Evolutionary conservation across 495 filamentous ascomycete species (phyloP), one percentile per base, ranked within the genome.

Genomic region (Penicillium desertorum): DNA sequence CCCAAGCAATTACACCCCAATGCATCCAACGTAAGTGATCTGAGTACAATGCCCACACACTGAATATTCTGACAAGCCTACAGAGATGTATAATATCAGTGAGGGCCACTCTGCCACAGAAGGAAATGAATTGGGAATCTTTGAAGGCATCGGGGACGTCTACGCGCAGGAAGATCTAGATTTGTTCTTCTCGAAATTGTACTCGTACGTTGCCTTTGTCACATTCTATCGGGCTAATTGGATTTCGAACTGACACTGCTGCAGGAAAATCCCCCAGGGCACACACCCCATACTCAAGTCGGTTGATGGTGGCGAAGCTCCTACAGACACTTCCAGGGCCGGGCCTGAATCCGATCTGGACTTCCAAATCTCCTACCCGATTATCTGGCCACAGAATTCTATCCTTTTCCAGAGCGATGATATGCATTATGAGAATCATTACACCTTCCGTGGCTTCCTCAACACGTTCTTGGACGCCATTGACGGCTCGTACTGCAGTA

Each of bases 391-490:
- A 0, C 85, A 87, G 60, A 80, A 77, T 20, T 76, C 78, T 0
- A 75, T 83, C 11, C 71, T 88, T 14, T 86, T 77, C 68, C 83
- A 87, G 57, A 76, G 75, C 0, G 85, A 86, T 59, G 82, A 85
- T 62, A 71, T 76, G 57, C 71, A 72, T 49, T 81, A 80, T 56
- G 65, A 78, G 37, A 63, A 67, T 10, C 74, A 81, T 54, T 80
- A 76, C 59, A 67, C 48, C 4, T 68, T 61, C 57, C 27, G 27
- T 1, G 72, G 72, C 17, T 68, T 77, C 54, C 60, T 77, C 14
- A 76, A 77, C 60, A 78, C 72, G 37, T 81, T 86, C 63, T 76
- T 82, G 56, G 81, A 86, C 57, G 83, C 83, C 20, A 79, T 87
- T 25, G 85, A 87, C 57, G 85, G 81, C 6, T 80, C 77, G 17